Evolutionary conservation across 768 basidiomycete species (phyloP).

Genomic region (Pulveroboletus ravenelii): DNA sequence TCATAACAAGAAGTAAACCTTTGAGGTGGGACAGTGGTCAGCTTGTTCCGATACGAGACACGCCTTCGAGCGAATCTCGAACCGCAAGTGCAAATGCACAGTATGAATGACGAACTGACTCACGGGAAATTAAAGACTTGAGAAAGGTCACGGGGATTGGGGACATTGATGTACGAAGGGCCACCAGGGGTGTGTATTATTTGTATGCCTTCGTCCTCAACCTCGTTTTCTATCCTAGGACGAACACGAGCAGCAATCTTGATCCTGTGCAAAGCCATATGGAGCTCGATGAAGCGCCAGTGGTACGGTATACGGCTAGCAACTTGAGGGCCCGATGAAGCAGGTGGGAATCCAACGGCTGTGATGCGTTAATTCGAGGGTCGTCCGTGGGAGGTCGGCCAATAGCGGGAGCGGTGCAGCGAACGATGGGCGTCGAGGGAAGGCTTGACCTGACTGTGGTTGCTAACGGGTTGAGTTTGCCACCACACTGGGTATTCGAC

Average conservation of each 20-base stretch:
- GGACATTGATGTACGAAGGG: constrained; percentile 53
- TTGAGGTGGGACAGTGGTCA: constrained; percentile 1
- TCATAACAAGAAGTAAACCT: constrained; percentile 79
- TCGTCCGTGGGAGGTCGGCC: neutral
- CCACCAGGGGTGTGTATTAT: constrained; percentile 42
- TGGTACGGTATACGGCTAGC: neutral
- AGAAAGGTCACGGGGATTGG: constrained; percentile 62
- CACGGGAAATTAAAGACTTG: constrained; percentile 80
- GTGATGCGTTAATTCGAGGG: neutral
- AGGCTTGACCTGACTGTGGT: neutral
- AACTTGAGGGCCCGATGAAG: neutral
- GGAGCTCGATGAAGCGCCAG: neutral
- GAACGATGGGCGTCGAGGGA: no score
- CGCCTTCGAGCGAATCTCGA: neutral
- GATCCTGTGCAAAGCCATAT: constrained; percentile 46
- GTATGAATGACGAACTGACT: constrained; percentile 17
- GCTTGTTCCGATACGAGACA: neutral
- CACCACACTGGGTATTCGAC: constrained; percentile 13
- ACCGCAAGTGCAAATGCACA: constrained; percentile 2
- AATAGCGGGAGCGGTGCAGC: neutral
- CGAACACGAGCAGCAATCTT: constrained; percentile 70
- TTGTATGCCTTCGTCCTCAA: constrained; percentile 56
- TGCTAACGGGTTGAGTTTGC: constrained; percentile 17
- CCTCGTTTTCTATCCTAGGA: constrained; percentile 57
- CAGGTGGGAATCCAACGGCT: neutral